Conservation (phyloP, 1,139 yeast genomes). For the Arxiozyma bovina region DNA sequence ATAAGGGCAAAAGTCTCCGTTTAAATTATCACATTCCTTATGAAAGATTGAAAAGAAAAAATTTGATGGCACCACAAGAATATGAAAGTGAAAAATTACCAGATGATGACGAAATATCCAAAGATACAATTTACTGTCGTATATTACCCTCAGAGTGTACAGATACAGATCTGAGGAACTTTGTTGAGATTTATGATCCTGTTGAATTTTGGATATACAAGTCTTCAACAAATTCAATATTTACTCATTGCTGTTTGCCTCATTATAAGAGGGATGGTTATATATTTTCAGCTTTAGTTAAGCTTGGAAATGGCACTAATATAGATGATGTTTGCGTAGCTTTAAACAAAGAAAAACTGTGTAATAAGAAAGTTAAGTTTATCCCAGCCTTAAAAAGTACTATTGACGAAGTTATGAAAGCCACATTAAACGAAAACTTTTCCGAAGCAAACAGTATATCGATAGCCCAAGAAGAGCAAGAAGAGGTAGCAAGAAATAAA, state of each 20-base stretch:
- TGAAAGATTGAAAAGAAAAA: conserved; percentile 8
- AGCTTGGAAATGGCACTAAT: not conserved
- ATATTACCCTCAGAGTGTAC: conserved; percentile 37
- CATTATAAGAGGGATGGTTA: not conserved
- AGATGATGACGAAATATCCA: conserved; percentile 31
- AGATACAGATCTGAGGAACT: conserved; percentile 38
- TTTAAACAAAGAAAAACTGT: not conserved
- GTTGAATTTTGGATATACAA: conserved; percentile 40
- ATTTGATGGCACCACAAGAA: not conserved
- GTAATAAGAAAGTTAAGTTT: not conserved
- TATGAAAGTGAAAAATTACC: not conserved
- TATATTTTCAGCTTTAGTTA: not conserved
- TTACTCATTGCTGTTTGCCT: not conserved
- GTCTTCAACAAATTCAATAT: not conserved
- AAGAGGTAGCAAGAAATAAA: not conserved
- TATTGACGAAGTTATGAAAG: not conserved
- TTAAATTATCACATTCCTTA: conserved; percentile 39
- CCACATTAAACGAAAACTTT: not conserved
- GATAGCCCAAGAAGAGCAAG: not conserved
- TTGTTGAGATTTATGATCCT: conserved; percentile 40
- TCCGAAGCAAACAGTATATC: no score
- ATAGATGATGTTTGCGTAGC: not conserved
- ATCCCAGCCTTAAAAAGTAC: not conserved
- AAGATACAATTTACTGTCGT: conserved; percentile 46
- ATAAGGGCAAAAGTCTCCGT: conserved; percentile 35